phyloP scores from a whole-genome alignment of 2,329 filamentous ascomycete species.

The Cladophialophora immunda region DNA sequence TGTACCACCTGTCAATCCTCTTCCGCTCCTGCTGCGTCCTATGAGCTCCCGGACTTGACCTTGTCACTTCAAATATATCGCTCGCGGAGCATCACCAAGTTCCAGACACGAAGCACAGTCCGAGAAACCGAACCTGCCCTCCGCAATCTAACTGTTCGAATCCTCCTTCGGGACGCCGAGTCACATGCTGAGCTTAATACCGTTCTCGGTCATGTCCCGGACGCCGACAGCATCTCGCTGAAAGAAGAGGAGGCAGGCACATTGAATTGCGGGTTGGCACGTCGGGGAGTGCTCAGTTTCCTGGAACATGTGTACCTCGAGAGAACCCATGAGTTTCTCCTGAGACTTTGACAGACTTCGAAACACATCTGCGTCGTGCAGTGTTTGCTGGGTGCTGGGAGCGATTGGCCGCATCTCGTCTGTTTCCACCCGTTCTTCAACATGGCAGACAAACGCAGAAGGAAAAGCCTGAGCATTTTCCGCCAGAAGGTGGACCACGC shows the following conservation, averaged over 20 bases:
- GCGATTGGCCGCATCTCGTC: constrained; percentile 1
- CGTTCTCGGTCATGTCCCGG: constrained; percentile 13
- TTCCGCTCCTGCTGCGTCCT: constrained; percentile 19
- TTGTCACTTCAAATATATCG: constrained; percentile 26
- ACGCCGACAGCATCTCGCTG: constrained; percentile 10
- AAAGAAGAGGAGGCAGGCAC: constrained; percentile 24
- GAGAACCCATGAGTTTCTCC: constrained; percentile 13
- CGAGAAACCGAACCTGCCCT: constrained; percentile 18
- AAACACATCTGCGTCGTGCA: constrained; percentile 25
- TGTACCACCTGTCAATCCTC: constrained; percentile 24
- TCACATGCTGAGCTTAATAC: constrained; percentile 13
- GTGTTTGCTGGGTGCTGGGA: constrained; percentile 24
- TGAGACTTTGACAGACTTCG: constrained; percentile 20
- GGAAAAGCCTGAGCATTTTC: constrained; percentile 48
- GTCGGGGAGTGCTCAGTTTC: constrained; percentile 1
- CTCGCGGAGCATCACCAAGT: constrained; percentile 24
- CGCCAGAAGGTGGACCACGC: constrained; percentile 34
- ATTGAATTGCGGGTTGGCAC: constrained; percentile 22
- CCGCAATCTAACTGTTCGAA: background rate
- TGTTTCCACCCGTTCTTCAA: constrained; percentile 16
- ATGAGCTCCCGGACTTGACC: constrained; percentile 15
- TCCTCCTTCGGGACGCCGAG: constrained; percentile 5
- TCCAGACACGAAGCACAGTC: constrained; percentile 28
- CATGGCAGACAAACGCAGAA: constrained; percentile 44
- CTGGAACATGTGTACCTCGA: constrained; percentile 27